Evolutionary conservation across 2,329 filamentous ascomycete genomes (phyloP), one percentile per base, ranked within the genome.

Genomic region (Dactylella cylindrospora): DNA sequence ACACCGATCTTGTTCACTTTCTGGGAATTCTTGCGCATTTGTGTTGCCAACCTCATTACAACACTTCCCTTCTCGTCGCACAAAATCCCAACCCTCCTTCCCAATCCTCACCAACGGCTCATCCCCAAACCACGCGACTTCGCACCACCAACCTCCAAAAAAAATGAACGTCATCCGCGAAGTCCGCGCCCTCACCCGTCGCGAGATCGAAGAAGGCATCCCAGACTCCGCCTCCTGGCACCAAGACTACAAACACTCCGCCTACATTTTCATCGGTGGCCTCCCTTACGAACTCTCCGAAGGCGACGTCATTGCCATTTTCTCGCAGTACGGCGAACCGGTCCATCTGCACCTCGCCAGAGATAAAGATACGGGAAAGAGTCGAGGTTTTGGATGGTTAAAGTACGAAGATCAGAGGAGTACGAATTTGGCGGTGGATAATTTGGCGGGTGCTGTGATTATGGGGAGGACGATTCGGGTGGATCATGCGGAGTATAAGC

Each of bases 381-480:
- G 88, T 64, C 86, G 86, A 67, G 93, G 93, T 0, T 98, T 97
- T 71, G 90, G 86, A 2, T 98, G 94, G 79, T 79, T 98, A 57
- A 98, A 98, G 72, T 98, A 97, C 74, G 93, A 98, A 72, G 91
- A 98, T 73, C 93, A 98, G 76, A 81, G 91, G 68, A 96, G 90
- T 74, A 94, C 88, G 65, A 91, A 97, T 73, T 76, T 98, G 33
- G 93, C 94, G 0, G 94, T 98, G 7, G 93, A 98, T 74, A 98
- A 98, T 72, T 76, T 98, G 3, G 87, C 90, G 31, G 93, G 93
- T 25, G 85, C 90, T 6, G 86, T 84, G 23, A 84, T 98, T 13
- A 78, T 88, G 71, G 90, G 90, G 2, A 80, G 90, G 33, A 74
- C 91, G 55, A 74, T 98, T 33, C 82, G 86, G 60, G 93, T 98